Base-by-base conservation (phyloP, 75 land plant species). In the Adiantum capillusveneris region DNA sequence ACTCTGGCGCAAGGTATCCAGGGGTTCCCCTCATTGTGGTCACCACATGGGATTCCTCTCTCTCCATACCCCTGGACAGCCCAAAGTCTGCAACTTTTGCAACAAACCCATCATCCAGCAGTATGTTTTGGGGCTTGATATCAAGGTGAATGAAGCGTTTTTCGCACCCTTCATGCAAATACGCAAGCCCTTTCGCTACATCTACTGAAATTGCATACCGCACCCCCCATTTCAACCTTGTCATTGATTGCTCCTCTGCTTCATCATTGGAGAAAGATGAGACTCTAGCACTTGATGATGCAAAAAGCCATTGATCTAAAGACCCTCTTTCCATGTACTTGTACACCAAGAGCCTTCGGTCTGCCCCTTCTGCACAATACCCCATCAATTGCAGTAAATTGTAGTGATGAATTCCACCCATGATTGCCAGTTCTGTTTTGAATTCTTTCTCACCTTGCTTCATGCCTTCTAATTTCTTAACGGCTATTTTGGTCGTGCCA, bases 391-490 rank as follows among this genome's bases (percentile, higher is more conserved):
- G 70, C 2, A 71, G 71, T 21, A 71, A 60, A 59, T 71, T 71
- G 54, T 51, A 37, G 29, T 71, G 74, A 25, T 71, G 61, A 58
- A 58, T 67, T 42, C 34, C 44, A 39, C 73, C 73, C 21, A 70
- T 26, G 1, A 66, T 70, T 20, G 60, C 60, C 18, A 64, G 53
- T 49, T 70, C 73, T 1, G 73, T 44, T 31, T 34, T 57, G 53
- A 70, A 70, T 41, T 70, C 69, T 34, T 70, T 70, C 44, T 70
- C 67, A 9, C 73, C 73, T 65, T 90, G 96, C 46, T 69, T 79
- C 43, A 84, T 75, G 6, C 84, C 87, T 39, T 90, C 96, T 0
- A 90, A 60, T 36, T 69, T 80, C 57, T 90, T 90, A 53, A 90
- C 91, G 3, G 91, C 96, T 29, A 71, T 75, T 49, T 60, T 62